phyloP scores from a whole-genome alignment of 805 yeast species.

The Ogataea henricii region DNA sequence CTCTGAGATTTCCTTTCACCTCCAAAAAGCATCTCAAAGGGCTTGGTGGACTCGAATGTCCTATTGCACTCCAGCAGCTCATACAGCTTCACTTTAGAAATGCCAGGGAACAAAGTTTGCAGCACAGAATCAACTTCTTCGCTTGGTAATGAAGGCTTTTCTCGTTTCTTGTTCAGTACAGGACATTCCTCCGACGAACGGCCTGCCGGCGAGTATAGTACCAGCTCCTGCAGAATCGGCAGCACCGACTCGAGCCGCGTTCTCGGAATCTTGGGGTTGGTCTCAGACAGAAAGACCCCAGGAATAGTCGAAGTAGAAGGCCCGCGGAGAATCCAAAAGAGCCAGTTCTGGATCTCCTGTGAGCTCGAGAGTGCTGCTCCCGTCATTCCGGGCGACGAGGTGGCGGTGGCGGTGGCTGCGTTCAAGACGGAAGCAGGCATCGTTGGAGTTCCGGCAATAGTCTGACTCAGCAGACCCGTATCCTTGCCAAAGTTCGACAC shows the following conservation, averaged over 20 bases:
- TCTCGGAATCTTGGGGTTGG: conserved; percentile 33
- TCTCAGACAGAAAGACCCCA: conserved; percentile 42
- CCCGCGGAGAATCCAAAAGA: conserved; percentile 67
- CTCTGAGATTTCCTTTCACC: conserved; percentile 3
- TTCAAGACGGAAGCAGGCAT: conserved; percentile 33
- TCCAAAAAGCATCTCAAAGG: conserved; percentile 32
- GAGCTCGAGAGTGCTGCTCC: conserved; percentile 13
- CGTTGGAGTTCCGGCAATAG: conserved; percentile 45
- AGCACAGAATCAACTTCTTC: conserved; percentile 27
- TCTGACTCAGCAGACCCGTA: conserved; percentile 30
- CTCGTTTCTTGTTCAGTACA: conserved; percentile 19
- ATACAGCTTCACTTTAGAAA: conserved; percentile 23
- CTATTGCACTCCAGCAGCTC: conserved; percentile 27
- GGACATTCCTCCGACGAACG: conserved; percentile 5
- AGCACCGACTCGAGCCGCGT: conserved; percentile 25
- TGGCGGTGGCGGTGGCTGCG: too few species aligned
- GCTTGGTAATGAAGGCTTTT: conserved; percentile 23
- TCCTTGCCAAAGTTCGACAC: conserved; percentile 6
- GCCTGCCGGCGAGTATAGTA: conserved; percentile 29
- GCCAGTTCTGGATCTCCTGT: conserved; percentile 52
- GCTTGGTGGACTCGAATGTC: conserved; percentile 15
- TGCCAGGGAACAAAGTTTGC: conserved; percentile 29
- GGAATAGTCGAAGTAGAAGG: conserved; percentile 69
- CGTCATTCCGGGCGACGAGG: conserved; percentile 15
- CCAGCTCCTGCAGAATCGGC: conserved; percentile 35